phyloP scores from a whole-genome alignment of 2,329 filamentous ascomycete genomes.

The Metarhizium sp. region DNA sequence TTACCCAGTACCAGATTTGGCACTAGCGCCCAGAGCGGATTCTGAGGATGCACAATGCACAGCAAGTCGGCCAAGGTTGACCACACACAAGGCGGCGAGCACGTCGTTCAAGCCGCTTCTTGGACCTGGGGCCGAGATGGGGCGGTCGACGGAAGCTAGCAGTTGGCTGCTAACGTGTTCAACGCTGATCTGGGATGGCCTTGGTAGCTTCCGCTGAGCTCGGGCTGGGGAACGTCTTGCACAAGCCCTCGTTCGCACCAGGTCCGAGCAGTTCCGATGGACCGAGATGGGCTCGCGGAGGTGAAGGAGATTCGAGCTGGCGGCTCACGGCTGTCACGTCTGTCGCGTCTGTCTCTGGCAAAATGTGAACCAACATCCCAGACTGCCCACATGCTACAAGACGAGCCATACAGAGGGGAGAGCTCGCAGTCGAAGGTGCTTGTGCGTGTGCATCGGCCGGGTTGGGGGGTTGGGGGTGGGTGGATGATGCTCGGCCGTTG shows the following conservation, averaged over 20 bases:
- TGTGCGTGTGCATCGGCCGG: no score
- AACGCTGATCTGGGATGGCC: neutral
- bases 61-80: neutral
- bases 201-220: neutral
- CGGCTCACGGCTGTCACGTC: neutral
- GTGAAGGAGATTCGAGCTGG: neutral
- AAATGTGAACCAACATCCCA: neutral
- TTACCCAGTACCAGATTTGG: neutral
- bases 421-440: no score
- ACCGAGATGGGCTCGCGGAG: conserved; percentile 1
- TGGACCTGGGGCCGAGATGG: neutral
- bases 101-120: neutral
- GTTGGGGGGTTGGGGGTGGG: no score
- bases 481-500: no score
- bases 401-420: no score
- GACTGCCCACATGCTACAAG: no score
- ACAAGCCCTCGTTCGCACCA: neutral
- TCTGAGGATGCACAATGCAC: neutral
- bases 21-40: conserved; percentile 4
- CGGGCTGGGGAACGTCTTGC: neutral
- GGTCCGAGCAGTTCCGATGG: conserved; percentile 2
- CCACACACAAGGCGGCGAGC: neutral
- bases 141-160: neutral
- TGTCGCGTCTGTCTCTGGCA: no score
- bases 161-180: neutral